Base-by-base conservation (phyloP, 2,329 filamentous ascomycete genomes). In the Setomelanomma holmii region DNA sequence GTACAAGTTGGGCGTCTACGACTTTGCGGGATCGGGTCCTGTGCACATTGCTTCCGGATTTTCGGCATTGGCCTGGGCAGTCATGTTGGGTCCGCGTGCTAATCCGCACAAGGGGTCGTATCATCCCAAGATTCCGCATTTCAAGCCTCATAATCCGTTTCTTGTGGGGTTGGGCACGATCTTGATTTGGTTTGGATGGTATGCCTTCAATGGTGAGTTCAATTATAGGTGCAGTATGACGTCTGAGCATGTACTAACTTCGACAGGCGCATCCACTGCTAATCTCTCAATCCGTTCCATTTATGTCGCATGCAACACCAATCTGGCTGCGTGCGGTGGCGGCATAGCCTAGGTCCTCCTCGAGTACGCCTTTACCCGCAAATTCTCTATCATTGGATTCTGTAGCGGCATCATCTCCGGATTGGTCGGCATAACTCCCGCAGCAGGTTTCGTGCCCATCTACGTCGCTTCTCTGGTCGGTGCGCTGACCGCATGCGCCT, bases 11-110 rank as follows among this genome's bases (percentile, higher is more conserved):
- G 86, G 86, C 41, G 84, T 86, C 21, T 83, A 90, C 61, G 89
- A 91, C 73, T 91, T 90, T 64, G 88, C 89, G 27, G 89, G 89
- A 39, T 88, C 88, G 40, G 89, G 87, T 11, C 88, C 89, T 33
- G 89, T 91, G 17, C 89, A 91, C 75, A 89, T 91, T 67, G 84
- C 87, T 17, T 89, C 86, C 1, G 88, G 89, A 30, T 86, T 86
- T 51, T 85, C 87, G 17, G 88, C 88, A 10, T 82, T 91, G 36
- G 88, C 89, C 35, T 89, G 90, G 78, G 86, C 86, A 17, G 76
- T 90, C 54, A 89, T 91, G 80, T 82, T 91, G 50, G 89, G 89
- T 52, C 88, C 87, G 75, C 86, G 89, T 40, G 78, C 78, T 24
- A 86, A 89, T 75, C 81, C 76, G 64, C 83, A 81, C 64, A 80